Evolutionary conservation across 352 stramenopile genomes (phyloP).

Genomic region (Nothophytophthora sp.): DNA sequence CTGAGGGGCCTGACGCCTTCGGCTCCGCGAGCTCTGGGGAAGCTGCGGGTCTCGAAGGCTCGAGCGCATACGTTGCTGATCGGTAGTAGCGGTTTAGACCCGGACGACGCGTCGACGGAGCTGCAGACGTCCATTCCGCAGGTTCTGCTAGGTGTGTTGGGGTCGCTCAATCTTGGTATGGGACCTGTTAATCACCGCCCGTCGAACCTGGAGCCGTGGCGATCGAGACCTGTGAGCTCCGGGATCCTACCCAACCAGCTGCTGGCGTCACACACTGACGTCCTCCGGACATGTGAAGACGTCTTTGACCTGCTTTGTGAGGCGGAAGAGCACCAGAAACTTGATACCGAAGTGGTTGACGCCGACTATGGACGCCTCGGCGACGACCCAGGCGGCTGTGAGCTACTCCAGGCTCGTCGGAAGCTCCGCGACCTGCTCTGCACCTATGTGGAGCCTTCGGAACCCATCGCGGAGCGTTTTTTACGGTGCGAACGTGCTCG

Average conservation of each 20-base stretch:
- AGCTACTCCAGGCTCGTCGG: slow-evolving; percentile 18
- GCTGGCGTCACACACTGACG: slow-evolving; percentile 23
- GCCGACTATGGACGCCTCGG: not conserved
- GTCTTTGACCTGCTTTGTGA: slow-evolving; percentile 67
- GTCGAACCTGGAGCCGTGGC: slow-evolving; percentile 8
- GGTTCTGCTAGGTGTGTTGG: slow-evolving; percentile 42
- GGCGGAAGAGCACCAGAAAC: slow-evolving; percentile 23
- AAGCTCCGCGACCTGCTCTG: slow-evolving; percentile 45
- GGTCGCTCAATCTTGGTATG: slow-evolving; percentile 16
- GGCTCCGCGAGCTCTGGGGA: slow-evolving; percentile 19
- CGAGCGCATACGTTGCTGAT: slow-evolving; percentile 19
- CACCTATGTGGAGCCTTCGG: slow-evolving; percentile 38
- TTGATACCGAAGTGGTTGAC: slow-evolving; percentile 5
- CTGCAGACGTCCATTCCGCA: slow-evolving; percentile 41
- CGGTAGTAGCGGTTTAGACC: slow-evolving; percentile 7
- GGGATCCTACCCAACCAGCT: slow-evolving; percentile 29
- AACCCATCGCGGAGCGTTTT: slow-evolving; percentile 52
- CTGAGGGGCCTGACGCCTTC: slow-evolving; percentile 5
- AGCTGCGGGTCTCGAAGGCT: slow-evolving; percentile 5
- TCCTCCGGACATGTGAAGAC: slow-evolving; percentile 47
- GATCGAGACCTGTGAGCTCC: slow-evolving; percentile 15
- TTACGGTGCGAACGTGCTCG: slow-evolving; percentile 33
- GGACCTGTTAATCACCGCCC: slow-evolving; percentile 20
- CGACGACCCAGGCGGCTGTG: slow-evolving; percentile 13
- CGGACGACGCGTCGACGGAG: not conserved